These are phyloP conservation scores for Phytophthora tubulina DNA, from an alignment of 352 stramenopile genomes.

Conservation along the genomic window DNA sequence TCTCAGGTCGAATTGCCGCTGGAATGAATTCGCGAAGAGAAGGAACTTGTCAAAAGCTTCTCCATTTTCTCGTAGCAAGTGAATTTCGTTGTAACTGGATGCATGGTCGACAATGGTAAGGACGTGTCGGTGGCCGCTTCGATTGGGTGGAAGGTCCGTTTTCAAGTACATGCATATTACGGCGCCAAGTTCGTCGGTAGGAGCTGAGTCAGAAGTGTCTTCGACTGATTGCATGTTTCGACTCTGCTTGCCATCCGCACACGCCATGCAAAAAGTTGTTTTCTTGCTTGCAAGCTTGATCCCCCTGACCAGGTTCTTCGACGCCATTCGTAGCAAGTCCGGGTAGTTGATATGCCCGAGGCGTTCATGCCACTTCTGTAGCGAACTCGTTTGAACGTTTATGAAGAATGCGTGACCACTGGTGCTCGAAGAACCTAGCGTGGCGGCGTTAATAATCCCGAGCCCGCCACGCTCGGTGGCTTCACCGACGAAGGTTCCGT, in stretches of 20 bases:
- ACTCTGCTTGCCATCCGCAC: constrained; percentile 16
- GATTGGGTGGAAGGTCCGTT: constrained; percentile 8
- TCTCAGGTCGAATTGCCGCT: neutral
- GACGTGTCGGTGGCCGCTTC: constrained; percentile 10
- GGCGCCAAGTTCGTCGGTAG: constrained; percentile 17
- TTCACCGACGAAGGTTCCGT: too few species aligned
- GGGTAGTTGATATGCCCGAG: too few species aligned
- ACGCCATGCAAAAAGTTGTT: constrained; percentile 7
- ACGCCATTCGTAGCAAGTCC: too few species aligned
- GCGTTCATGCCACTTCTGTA: too few species aligned
- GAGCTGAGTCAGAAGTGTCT: constrained; percentile 18
- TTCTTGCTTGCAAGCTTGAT: too few species aligned
- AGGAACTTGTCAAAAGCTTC: constrained; percentile 16
- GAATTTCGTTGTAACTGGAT: constrained; percentile 24
- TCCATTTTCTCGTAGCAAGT: constrained; percentile 12
- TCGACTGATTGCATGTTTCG: neutral
- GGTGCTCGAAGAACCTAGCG: too few species aligned
- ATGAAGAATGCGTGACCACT: too few species aligned
- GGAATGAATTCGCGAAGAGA: constrained; percentile 7
- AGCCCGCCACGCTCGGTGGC: too few species aligned
- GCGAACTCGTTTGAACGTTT: too few species aligned
- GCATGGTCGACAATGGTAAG: constrained; percentile 21
- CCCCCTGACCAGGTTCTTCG: too few species aligned
- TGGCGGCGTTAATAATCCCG: too few species aligned
- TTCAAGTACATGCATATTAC: constrained; percentile 26